These are phyloP conservation scores for Citrus reticulata DNA, from an alignment of 345 rosid species.

Conservation along the genomic window DNA sequence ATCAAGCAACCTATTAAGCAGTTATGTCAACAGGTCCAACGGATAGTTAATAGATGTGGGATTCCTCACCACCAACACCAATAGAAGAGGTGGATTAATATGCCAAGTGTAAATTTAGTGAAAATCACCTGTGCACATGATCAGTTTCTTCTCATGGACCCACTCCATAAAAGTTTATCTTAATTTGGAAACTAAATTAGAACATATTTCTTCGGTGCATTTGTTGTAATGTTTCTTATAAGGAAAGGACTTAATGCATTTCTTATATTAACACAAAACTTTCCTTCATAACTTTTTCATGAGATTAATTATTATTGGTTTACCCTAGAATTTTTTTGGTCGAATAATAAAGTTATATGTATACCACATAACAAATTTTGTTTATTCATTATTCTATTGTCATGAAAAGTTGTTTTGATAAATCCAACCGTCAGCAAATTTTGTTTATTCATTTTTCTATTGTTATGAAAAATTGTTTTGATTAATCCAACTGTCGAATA, in stretches of 20 bases:
- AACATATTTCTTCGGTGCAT: neutral
- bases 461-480: neutral
- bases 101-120: neutral
- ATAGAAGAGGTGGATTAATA: neutral
- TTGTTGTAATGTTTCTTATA: neutral
- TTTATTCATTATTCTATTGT: neutral
- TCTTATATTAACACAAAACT: neutral
- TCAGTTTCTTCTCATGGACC: neutral
- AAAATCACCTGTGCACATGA: neutral
- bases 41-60: neutral
- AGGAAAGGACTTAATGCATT: neutral
- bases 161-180: neutral
- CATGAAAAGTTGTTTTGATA: neutral
- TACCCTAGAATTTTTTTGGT: neutral
- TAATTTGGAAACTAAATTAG: neutral
- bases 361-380: neutral
- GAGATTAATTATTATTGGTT: neutral
- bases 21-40: neutral
- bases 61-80: neutral
- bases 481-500: neutral
- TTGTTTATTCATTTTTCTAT: neutral
- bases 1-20: neutral
- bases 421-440: neutral
- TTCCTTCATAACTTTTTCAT: neutral
- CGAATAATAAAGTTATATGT: neutral